A percentile compares a stretch with the other conserved stretches of the same genome.
Conservation (phyloP, 2,329 filamentous ascomycete genomes). For the Pestalotiopsis sp. region DNA sequence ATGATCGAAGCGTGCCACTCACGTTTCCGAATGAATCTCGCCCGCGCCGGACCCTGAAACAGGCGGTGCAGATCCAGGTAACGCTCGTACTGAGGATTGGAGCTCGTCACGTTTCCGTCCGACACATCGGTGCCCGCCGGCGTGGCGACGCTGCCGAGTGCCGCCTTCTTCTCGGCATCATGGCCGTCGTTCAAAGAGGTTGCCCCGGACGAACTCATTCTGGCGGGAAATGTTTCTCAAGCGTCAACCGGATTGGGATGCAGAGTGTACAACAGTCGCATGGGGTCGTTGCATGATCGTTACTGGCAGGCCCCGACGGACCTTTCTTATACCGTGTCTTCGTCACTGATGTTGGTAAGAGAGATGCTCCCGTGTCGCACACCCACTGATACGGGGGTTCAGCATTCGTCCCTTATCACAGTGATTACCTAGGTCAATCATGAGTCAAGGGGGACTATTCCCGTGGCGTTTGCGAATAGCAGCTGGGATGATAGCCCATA, state of each 20-base stretch:
- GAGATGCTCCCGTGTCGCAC: too few relatives aligned
- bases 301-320: too few relatives aligned
- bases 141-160: not conserved
- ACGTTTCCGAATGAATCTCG: slow-evolving; percentile 1
- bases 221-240: not conserved
- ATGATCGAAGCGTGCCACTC: not conserved
- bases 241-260: not conserved
- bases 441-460: not conserved
- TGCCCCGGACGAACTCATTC: not conserved
- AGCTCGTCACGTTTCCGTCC: not conserved
- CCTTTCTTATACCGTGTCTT: too few relatives aligned
- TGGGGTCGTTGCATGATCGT: too few relatives aligned
- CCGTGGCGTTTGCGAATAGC: not conserved
- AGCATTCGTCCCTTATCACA: not conserved
- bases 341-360: too few relatives aligned
- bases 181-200: not conserved
- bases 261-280: too few relatives aligned
- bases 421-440: not conserved
- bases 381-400: not conserved
- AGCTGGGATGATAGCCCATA: not conserved
- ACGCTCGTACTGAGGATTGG: slow-evolving; percentile 15
- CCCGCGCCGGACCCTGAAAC: slow-evolving; percentile 8
- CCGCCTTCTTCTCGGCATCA: slow-evolving; percentile 13
- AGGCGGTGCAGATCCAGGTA: slow-evolving; percentile 15
- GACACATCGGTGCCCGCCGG: not conserved